Evolutionary conservation across 2,329 filamentous ascomycete species (phyloP).

Genomic region (Malbranchea zuffiana): DNA sequence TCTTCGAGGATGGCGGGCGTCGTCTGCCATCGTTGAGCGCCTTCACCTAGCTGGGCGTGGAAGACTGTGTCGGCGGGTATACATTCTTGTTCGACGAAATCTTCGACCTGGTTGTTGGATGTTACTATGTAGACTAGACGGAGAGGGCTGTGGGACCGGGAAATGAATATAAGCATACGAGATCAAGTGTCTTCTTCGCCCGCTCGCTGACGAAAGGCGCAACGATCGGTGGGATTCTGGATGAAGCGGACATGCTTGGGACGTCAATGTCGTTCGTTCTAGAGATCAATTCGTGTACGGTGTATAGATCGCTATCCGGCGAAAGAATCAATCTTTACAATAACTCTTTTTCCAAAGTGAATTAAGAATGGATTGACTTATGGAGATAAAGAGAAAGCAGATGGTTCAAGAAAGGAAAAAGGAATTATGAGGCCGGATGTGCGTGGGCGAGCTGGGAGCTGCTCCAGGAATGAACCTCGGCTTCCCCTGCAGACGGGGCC

Average conservation of each 20-base stretch:
- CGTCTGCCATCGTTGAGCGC: conserved; percentile 63
- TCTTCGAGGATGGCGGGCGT: conserved; percentile 78
- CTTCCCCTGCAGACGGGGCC: no score
- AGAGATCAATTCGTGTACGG: neutral
- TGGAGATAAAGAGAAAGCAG: no score
- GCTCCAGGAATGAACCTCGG: no score
- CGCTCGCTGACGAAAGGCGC: conserved; percentile 64
- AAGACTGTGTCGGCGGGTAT: conserved; percentile 74
- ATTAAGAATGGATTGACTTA: no score
- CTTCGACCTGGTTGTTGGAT: conserved; percentile 54
- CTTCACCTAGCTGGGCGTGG: conserved; percentile 66
- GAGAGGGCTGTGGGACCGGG: conserved; percentile 1
- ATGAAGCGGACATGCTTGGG: conserved; percentile 38
- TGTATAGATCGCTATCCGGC: no score
- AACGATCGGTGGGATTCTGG: conserved; percentile 49
- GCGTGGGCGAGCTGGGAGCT: no score
- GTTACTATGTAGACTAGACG: neutral
- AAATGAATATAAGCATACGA: conserved; percentile 38
- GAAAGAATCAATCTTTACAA: no score
- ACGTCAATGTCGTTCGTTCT: neutral
- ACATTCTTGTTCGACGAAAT: conserved; percentile 95
- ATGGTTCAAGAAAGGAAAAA: no score
- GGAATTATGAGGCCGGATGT: no score
- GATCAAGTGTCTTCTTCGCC: conserved; percentile 72
- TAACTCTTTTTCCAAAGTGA: no score